These are phyloP conservation scores for Phytophthora palmivora DNA, from an alignment of 352 stramenopile genomes.

Conservation along the genomic window DNA sequence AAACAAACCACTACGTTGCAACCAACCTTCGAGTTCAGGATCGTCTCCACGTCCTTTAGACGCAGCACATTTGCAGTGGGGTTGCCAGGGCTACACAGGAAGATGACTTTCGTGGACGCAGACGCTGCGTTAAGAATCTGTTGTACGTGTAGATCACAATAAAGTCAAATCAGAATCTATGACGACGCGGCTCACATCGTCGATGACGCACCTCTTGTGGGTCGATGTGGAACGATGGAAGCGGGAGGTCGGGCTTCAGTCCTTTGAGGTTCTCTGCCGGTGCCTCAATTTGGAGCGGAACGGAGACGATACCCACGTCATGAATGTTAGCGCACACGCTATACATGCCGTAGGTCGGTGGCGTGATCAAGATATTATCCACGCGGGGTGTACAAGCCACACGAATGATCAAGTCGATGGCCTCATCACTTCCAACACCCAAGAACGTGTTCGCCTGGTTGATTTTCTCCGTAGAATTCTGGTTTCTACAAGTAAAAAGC, in stretches of 20 bases:
- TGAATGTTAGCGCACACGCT: constrained; percentile 99
- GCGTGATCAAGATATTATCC: constrained; percentile 96
- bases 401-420: constrained; percentile 98
- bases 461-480: constrained; percentile 62
- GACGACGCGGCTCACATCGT: not conserved
- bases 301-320: constrained; percentile 94
- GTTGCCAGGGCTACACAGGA: constrained; percentile 98
- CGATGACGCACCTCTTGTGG: constrained; percentile 53
- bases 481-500: constrained; percentile 47
- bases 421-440: constrained; percentile 98
- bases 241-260: constrained; percentile 57
- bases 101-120: constrained; percentile 96
- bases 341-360: constrained; percentile 99
- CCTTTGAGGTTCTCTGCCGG: constrained; percentile 67
- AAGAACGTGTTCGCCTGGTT: constrained; percentile 95
- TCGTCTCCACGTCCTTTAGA: constrained; percentile 88
- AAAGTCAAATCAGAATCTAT: not conserved
- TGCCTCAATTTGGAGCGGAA: constrained; percentile 89
- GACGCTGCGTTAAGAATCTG: constrained; percentile 92
- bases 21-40: constrained; percentile 83
- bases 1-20: not conserved
- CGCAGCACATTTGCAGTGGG: constrained; percentile 96
- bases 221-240: constrained; percentile 87
- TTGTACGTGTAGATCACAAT: not conserved
- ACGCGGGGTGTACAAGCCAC: constrained; percentile 95